Base-by-base conservation (phyloP, 768 basidiomycete species). In the Russula griseocarnosa region DNA sequence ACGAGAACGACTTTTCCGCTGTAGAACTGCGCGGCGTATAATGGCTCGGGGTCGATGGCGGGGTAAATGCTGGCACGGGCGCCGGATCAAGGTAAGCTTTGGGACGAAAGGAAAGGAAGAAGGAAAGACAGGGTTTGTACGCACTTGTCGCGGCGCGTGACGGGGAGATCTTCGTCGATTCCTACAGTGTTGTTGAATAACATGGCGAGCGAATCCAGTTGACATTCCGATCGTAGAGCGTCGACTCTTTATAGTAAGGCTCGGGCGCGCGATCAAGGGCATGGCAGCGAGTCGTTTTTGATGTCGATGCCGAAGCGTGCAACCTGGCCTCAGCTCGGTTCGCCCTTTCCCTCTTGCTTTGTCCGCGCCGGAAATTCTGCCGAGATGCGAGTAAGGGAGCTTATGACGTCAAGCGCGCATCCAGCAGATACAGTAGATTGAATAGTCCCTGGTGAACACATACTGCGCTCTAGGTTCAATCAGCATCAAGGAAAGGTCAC, bases 131-230 rank as follows among this genome's bases (percentile, higher is more conserved):
- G 16, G 22, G 11, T 5, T 4, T n/a, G 0, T 55, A 51, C 53
- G 14, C 36, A 54, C 63, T 64, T 52, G 36, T 13, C 32, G 20
- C 46, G 58, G 38, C 54, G 58, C 8, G 51, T 46, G 9, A 64
- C 62, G 9, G 57, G 62, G 18, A 63, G 62, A 14, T 63, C 34
- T 32, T 64, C 63, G 26, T 64, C 54, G 36, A 16, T 36, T 7
- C 36, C 54, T 10, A 24, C 16, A 3, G 24, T 24, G 36, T 5
- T 22, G 6, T 24, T n/a, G 5, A 54, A 38, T 1, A 36, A 38
- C 53, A 55, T 55, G 14, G 2, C 13, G 22, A 18, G 26, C 14
- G 49, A 22, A 13, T 22, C 11, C 11, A 47, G n/a, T 13, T 5
- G n/a, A 3, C 11, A 44, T n/a, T 8, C 44, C 4, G 44, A n/a